Evolutionary conservation across 495 filamentous ascomycete genomes (phyloP).

Genomic region (Aspergillus campestris): DNA sequence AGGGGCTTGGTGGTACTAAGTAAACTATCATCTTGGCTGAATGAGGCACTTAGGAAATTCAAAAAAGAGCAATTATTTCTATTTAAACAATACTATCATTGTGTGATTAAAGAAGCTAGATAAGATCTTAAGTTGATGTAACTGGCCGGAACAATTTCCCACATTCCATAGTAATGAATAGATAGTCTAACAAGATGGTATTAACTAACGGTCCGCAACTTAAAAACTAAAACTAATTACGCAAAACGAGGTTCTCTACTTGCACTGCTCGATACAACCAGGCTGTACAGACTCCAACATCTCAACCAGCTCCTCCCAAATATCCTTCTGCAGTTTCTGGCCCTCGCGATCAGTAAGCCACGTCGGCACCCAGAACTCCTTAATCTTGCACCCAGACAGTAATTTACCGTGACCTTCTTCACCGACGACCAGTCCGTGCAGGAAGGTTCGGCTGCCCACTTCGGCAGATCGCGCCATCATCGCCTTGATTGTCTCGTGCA

Average conservation of each 20-base stretch:
- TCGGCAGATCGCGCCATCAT: slow-evolving; percentile 18
- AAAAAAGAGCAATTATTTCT: too few relatives aligned
- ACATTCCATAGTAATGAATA: too few relatives aligned
- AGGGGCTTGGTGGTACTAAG: too few relatives aligned
- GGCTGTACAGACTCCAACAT: slow-evolving; percentile 11
- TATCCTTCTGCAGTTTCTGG: slow-evolving; percentile 24
- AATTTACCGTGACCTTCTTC: slow-evolving; percentile 16
- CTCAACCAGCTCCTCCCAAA: slow-evolving; percentile 28
- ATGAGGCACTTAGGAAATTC: too few relatives aligned
- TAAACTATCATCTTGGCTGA: too few relatives aligned
- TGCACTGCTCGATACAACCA: slow-evolving; percentile 6
- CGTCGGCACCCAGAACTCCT: slow-evolving; percentile 18
- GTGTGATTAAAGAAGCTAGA: too few relatives aligned
- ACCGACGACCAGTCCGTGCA: slow-evolving; percentile 15
- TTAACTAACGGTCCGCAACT: too few relatives aligned
- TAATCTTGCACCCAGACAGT: slow-evolving; percentile 14
- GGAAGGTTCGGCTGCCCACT: slow-evolving; percentile 19
- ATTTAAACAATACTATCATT: too few relatives aligned
- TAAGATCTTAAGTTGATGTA: too few relatives aligned
- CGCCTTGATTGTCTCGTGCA: slow-evolving; percentile 3
- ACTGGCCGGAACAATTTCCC: too few relatives aligned
- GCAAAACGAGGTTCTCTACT: slow-evolving; percentile 1
- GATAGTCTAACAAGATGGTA: too few relatives aligned
- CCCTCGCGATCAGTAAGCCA: slow-evolving; percentile 24
- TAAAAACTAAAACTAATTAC: too few relatives aligned